Conservation (phyloP, 805 yeast genomes). For the Kregervanrija fluxuum region DNA sequence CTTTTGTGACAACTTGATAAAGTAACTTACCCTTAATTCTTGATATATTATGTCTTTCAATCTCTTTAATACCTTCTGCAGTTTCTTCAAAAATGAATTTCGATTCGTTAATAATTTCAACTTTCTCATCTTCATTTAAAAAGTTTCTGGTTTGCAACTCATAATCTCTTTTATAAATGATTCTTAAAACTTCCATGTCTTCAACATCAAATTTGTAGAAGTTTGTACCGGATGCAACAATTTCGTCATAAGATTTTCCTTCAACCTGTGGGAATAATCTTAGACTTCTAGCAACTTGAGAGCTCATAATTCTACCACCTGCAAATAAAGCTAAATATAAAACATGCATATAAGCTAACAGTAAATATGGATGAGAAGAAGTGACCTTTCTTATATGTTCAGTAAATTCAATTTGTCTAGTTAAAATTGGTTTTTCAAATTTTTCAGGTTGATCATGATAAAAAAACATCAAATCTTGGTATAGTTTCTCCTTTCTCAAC, state of each 20-base stretch:
- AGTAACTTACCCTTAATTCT: slow-evolving; percentile 49
- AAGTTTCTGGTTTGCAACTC: slow-evolving; percentile 67
- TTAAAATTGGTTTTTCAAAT: slow-evolving; percentile 50
- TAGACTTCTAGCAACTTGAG: slow-evolving; percentile 55
- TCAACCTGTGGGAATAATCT: slow-evolving; percentile 71
- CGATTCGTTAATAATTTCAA: slow-evolving; percentile 62
- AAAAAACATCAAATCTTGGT: slow-evolving; percentile 59
- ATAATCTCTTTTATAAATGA: slow-evolving; percentile 64
- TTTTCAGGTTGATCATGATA: slow-evolving; percentile 50
- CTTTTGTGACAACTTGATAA: slow-evolving; percentile 45
- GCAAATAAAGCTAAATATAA: slow-evolving; percentile 82
- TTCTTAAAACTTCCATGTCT: slow-evolving; percentile 59
- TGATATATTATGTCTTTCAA: slow-evolving; percentile 57
- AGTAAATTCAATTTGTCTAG: slow-evolving; percentile 54
- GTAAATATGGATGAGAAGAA: slow-evolving; percentile 56
- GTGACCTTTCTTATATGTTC: slow-evolving; percentile 52
- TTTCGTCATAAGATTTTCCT: slow-evolving; percentile 58
- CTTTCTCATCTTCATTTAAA: slow-evolving; percentile 65
- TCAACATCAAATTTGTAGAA: slow-evolving; percentile 60
- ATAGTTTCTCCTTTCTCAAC: slow-evolving; percentile 50
- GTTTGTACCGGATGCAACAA: slow-evolving; percentile 56
- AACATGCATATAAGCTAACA: slow-evolving; percentile 79
- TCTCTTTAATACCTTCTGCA: slow-evolving; percentile 52
- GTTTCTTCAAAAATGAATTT: slow-evolving; percentile 59
- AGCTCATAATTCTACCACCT: slow-evolving; percentile 71